Base-by-base conservation (phyloP, 805 yeast genomes). In the Sugiyamaella lignohabitans region DNA sequence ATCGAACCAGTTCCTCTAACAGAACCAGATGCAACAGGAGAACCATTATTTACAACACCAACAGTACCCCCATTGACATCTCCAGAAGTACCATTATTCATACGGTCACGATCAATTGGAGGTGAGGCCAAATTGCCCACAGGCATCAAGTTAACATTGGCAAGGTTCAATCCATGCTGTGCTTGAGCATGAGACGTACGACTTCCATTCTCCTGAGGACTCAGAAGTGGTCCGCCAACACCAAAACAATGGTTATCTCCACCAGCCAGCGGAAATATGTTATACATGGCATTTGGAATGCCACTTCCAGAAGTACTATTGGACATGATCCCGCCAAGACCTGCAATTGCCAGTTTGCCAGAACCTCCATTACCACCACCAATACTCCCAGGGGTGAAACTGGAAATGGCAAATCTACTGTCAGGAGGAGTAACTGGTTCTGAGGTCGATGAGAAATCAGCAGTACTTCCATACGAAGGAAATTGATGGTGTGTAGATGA, bases 341-440 rank as follows among this genome's bases (percentile, higher is more conserved):
- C n/a, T n/a, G n/a, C n/a, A n/a, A n/a, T n/a, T n/a, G n/a, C n/a
- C n/a, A n/a, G n/a, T n/a, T n/a, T n/a, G 14, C 32, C 8, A 8
- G 32, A 27, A 27, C 11, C 14, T 8, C 11, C 32, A 27, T 14
- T 27, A 27, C 32, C 32, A 27, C 8, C 14, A 8, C 8, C 32
- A 8, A 8, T 27, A 27, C 32, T 14, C 8, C 14, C 14, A 27
- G 32, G 32, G 14, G 32, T 27, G 14, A 27, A 27, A 8, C 14
- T 14, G 14, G 32, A 27, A 27, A 27, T 14, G n/a, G n/a, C n/a
- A 27, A 27, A 27, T 20, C 49, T 43, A 32, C 27, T 4, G 32
- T 46, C 49, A 27, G 49, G 49, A 2, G 49, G 49, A 34, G 49
- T 46, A 8, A 46, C 49, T 14, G 49, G 49, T 22, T 46, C 45